phyloP scores from a whole-genome alignment of 495 filamentous ascomycete genomes.

The Pseudoneurospora amorphoporcata region DNA sequence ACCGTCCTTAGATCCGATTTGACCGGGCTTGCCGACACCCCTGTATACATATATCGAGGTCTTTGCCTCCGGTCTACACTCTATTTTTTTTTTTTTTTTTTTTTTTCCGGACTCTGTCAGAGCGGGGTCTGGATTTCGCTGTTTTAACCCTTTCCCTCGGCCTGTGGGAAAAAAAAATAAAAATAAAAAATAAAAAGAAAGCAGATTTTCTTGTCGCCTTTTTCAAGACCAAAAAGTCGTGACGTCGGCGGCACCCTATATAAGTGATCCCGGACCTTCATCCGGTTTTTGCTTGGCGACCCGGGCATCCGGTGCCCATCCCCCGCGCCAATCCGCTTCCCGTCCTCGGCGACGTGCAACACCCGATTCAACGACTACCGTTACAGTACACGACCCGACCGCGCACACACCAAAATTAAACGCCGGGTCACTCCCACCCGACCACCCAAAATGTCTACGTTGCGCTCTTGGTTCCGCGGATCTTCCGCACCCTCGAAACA shows the following conservation, averaged over 20 bases:
- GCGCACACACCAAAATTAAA: neutral
- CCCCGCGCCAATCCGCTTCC: neutral
- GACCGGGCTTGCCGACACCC: conserved; percentile 4
- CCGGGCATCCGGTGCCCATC: neutral
- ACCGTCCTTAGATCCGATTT: neutral
- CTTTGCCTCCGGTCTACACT: neutral
- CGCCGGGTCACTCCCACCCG: neutral
- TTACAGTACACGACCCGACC: neutral
- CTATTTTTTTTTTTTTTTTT: neutral
- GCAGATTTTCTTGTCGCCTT: neutral
- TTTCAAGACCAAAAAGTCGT: neutral
- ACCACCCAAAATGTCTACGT: conserved; percentile 12
- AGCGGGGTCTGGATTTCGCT: neutral
- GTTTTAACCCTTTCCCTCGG: neutral
- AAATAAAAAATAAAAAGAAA: neutral
- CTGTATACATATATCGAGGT: neutral
- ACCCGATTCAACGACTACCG: neutral
- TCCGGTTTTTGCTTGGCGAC: neutral
- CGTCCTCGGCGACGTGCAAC: conserved; percentile 1
- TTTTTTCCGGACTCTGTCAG: neutral
- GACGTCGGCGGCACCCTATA: neutral
- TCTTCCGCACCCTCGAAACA: conserved; percentile 14
- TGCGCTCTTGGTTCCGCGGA: conserved; percentile 24
- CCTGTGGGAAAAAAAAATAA: neutral
- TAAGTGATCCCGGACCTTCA: neutral